Evolutionary conservation across 768 basidiomycete species (phyloP), one percentile per base, ranked within the genome.

Genomic region (Daedalea quercina): DNA sequence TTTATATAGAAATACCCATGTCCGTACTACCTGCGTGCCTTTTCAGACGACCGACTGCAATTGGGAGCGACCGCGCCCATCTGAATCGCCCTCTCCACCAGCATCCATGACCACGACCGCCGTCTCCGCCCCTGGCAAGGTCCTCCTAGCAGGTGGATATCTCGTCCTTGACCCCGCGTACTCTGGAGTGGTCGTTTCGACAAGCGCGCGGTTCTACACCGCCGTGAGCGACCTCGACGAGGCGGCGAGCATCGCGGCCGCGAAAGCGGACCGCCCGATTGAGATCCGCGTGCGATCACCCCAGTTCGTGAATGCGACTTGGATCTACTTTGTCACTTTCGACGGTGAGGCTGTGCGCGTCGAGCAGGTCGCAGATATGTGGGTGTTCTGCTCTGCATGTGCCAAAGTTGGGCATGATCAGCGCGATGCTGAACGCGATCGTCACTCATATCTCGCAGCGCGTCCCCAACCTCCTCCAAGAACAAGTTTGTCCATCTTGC

Each of bases 401-500:
- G 9, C 19, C 22, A 15, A 4, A 17, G 7, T 17, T 4, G 3
- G 22, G 4, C 17, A 17, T 42, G 17, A n/a, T n/a, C 3, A 8
- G 22, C 41, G 41, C 7, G 41, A 17, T 11, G 28, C 28, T 31
- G 28, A 31, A 31, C 28, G 28, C 6, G 28, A 31, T 31, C 28
- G 28, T 28, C 24, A n/a, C 44, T 22, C 20, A 22, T 17, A 26
- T 28, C 26, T 13, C 26, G 31, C 47, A 33, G 31, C 19, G 15
- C 40, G 49, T 43, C 37, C 24, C 9, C 40, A 37, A 35, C 35
- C n/a, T 28, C 28, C 17, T 31, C 28, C 17, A 82, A 76, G 67
- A 99, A 99, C 73, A 93, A 92, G 68, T 99, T 98, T 62, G 85
- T 99, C 13, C 83, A 92, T 58, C 80, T 94, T 44, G 91, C 96